These are phyloP conservation scores for Arctostaphylos glauca DNA, from an alignment of 148 eudicot species.

Conservation along the genomic window DNA sequence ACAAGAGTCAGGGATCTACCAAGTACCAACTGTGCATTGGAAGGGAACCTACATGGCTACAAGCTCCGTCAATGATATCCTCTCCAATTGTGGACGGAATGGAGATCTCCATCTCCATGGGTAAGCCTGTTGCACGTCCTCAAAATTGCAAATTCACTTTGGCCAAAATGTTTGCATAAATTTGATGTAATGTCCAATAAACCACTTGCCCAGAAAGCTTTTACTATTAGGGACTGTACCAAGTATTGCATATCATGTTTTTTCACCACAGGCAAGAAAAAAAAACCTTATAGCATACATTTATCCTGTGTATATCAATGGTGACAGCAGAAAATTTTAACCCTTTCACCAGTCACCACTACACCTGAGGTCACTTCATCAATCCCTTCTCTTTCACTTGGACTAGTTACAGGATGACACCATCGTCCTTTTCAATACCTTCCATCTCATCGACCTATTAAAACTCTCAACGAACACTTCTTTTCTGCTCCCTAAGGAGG, in stretches of 20 bases:
- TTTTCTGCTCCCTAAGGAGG: background rate
- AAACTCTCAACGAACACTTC: background rate
- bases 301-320: background rate
- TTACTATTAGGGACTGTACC: background rate
- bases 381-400: background rate
- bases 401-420: background rate
- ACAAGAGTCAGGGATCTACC: background rate
- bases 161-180: no score
- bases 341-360: background rate
- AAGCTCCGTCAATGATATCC: no score
- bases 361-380: background rate
- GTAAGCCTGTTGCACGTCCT: background rate
- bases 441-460: background rate
- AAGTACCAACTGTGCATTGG: no score
- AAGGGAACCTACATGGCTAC: no score
- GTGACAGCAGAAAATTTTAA: background rate
- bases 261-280: background rate
- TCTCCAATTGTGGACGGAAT: no score
- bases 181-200: background rate
- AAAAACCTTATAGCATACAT: background rate
- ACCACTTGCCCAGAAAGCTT: background rate
- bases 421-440: background rate
- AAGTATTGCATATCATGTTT: background rate
- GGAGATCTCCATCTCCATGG: background rate
- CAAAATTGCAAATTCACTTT: background rate